Evolutionary conservation across 495 filamentous ascomycete genomes (phyloP).

Genomic region (Lasiosphaeriaceae sp.): DNA sequence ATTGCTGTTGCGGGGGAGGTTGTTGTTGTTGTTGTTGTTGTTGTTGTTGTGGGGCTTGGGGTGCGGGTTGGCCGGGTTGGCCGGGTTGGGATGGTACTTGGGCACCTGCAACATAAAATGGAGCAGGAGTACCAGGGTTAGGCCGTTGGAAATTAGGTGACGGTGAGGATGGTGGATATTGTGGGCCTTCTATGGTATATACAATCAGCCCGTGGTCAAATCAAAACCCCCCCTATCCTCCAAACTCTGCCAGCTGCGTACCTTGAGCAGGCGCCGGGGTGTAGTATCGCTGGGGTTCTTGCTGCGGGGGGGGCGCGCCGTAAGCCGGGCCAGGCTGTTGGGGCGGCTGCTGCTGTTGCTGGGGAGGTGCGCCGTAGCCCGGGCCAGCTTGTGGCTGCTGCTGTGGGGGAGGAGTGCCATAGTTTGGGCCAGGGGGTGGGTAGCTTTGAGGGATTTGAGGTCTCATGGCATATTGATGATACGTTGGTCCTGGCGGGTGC

Average conservation of each 20-base stretch:
- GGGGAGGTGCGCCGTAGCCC: constrained; percentile 18
- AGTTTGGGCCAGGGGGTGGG: constrained; percentile 37
- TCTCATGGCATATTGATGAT: constrained; percentile 63
- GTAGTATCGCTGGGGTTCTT: constrained; percentile 68
- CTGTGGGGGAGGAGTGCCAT: constrained; percentile 42
- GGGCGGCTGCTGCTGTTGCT: constrained; percentile 26
- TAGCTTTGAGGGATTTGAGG: constrained; percentile 63
- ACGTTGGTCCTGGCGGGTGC: constrained; percentile 65
- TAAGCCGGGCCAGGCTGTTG: not conserved
- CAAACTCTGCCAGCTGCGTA: constrained; percentile 26
- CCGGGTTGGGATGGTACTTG: constrained; percentile 37
- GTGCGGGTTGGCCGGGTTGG: constrained; percentile 24
- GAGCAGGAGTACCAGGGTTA: constrained; percentile 31
- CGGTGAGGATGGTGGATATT: constrained; percentile 44
- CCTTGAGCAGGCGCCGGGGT: constrained; percentile 51
- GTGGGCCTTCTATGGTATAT: constrained; percentile 33
- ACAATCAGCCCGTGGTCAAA: constrained; percentile 23
- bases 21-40: constrained; percentile 30
- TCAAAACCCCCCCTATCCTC: constrained; percentile 25
- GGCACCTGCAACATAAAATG: constrained; percentile 44
- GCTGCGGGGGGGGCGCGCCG: constrained; percentile 41
- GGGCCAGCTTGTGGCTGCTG: not conserved
- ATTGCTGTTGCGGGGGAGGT: constrained; percentile 26
- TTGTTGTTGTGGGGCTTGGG: constrained; percentile 34
- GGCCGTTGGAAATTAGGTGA: constrained; percentile 46